Evolutionary conservation across 805 yeast species (phyloP), one percentile per base, ranked within the genome.

Genomic region (Suhomyces prunicola): DNA sequence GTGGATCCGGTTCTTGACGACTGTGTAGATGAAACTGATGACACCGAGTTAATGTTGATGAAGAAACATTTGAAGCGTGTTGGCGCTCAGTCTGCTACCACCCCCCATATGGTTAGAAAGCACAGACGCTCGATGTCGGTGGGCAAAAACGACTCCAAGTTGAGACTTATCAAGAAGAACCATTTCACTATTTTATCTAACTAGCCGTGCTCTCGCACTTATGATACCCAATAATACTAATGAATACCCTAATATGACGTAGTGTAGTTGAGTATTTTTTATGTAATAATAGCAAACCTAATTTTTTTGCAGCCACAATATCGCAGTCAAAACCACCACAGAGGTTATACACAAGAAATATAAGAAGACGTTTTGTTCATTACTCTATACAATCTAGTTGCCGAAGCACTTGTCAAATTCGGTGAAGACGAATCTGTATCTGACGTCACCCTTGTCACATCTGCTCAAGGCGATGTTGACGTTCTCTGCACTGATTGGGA

Each of bases 381-480:
- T 45, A 45, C 22, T 45, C 24, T 45, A 27, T 29, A 45, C 2
- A 15, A 39, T 42, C 35, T 50, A 50, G 52, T 55, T 61, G 42
- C 71, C 71, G 50, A 79, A 79, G 3, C 72, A 78, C 62, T 79
- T 71, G 60, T 82, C 81, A 67, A 72, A 84, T 19, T 81, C 82
- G 52, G 80, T 78, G 57, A 86, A 71, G 8, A 85, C 85, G 61
- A 81, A 83, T 74, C 90, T 79, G 67, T 84, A 86, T 60, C 80
- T 79, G 46, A 83, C 84, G 55, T 84, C 84, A 62, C 85, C 83
- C 19, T 68, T 55, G 52, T 78, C 76, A 51, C 82, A 74, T 64
- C 82, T 80, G 44, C 77, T 76, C 65, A 86, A 76, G 2, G 84
- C 88, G 59, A 77, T 71, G 36, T 77, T 73, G 48, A 83, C 82